These are phyloP conservation scores for Phaeomoniella chlamydospora DNA, from an alignment of 2,329 filamentous ascomycete genomes.

Conservation along the genomic window DNA sequence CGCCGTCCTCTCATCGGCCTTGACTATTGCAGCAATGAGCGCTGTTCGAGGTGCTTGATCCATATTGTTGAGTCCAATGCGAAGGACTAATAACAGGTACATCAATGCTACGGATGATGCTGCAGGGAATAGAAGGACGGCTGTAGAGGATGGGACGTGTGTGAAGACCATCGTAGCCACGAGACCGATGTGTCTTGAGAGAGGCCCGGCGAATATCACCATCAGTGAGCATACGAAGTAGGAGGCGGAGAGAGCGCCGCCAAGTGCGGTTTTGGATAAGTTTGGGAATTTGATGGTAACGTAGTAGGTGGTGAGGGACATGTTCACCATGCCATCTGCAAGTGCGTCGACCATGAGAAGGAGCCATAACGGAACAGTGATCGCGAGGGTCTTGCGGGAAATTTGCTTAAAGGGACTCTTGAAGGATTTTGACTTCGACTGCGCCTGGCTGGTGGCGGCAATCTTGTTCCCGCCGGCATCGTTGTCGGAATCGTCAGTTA, in stretches of 20 bases:
- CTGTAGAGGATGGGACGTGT: constrained; percentile 53
- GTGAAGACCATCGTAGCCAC: constrained; percentile 53
- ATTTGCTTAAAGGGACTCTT: constrained; percentile 32
- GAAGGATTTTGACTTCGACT: no score
- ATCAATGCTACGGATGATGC: constrained; percentile 38
- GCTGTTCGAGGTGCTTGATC: constrained; percentile 56
- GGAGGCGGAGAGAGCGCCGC: constrained; percentile 29
- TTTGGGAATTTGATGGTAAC: constrained; percentile 42
- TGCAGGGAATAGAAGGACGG: constrained; percentile 46
- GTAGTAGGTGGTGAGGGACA: constrained; percentile 44
- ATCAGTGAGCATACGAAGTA: constrained; percentile 39
- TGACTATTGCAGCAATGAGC: constrained; percentile 52
- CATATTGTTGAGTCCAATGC: constrained; percentile 52
- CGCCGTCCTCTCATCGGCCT: constrained; percentile 52
- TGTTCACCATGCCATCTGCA: constrained; percentile 50
- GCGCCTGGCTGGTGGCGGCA: no score
- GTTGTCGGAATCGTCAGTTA: no score
- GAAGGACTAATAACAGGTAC: constrained; percentile 44
- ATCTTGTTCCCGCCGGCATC: no score
- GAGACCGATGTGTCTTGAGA: constrained; percentile 41
- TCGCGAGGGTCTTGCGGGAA: constrained; percentile 38
- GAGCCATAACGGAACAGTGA: constrained; percentile 52
- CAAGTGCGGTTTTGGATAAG: no score
- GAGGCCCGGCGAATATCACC: constrained; percentile 22
- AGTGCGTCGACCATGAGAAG: constrained; percentile 50